Percentiles rank a stretch among this genome's conserved stretches.
Evolutionary conservation across 768 basidiomycete species (phyloP).

Genomic region (Xerocomellus intermedius): DNA sequence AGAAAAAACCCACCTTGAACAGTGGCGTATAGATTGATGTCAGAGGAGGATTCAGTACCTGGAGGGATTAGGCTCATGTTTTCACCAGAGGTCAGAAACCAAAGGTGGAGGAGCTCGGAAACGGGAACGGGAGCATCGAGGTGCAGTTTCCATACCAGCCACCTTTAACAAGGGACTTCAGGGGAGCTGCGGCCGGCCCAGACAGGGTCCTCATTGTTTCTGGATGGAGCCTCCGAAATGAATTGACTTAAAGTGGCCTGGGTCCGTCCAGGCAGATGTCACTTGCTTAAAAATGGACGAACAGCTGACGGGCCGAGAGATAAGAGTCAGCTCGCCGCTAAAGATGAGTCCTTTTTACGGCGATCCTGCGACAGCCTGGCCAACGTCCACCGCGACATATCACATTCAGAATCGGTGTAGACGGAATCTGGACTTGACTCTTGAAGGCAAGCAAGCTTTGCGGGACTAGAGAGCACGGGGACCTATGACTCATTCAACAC

Average conservation of each 20-base stretch:
- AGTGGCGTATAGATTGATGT: constrained; percentile 16
- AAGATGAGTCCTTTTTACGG: neutral
- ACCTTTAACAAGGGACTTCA: constrained; percentile 13
- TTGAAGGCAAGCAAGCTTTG: neutral
- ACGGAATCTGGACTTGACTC: neutral
- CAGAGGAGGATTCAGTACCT: neutral
- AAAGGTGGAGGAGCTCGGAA: neutral
- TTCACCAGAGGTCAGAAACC: constrained; percentile 1
- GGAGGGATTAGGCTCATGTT: constrained; percentile 26
- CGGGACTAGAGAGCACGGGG: neutral
- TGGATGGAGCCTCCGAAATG: constrained; percentile 3
- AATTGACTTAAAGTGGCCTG: constrained; percentile 10
- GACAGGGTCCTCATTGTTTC: constrained; percentile 5
- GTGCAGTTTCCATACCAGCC: neutral
- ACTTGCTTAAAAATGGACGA: neutral
- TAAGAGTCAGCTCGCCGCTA: neutral
- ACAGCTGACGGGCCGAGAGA: neutral
- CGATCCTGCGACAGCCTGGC: neutral
- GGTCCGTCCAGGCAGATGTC: neutral
- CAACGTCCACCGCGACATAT: neutral
- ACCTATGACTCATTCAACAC: neutral
- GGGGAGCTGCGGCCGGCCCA: neutral
- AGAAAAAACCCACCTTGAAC: constrained; percentile 21
- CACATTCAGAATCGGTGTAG: neutral
- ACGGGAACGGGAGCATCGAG: neutral